phyloP scores from a whole-genome alignment of 805 yeast species.

The Lachancea meyersii region DNA sequence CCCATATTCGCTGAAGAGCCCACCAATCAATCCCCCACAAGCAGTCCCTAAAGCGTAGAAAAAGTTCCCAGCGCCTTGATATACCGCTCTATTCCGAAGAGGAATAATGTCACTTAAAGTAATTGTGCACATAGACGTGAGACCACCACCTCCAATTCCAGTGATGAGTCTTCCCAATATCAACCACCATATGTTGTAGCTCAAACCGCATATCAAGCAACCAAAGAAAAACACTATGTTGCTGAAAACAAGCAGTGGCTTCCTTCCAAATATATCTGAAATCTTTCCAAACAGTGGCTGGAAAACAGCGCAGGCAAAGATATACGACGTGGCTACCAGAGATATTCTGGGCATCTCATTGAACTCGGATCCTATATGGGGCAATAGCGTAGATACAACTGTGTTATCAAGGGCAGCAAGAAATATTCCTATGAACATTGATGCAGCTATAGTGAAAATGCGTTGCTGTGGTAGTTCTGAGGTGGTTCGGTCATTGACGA shows the following conservation, averaged over 20 bases:
- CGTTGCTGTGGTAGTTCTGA: too few species aligned
- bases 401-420: constrained; percentile 12
- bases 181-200: not conserved
- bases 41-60: constrained; percentile 10
- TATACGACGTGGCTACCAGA: constrained; percentile 10
- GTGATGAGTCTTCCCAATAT: constrained; percentile 7
- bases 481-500: too few species aligned
- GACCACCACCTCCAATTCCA: constrained; percentile 12
- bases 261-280: constrained; percentile 10
- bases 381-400: constrained; percentile 10
- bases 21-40: constrained; percentile 10
- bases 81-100: constrained; percentile 10
- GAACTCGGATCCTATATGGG: constrained; percentile 10
- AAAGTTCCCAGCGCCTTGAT: constrained; percentile 10
- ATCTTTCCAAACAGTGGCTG: constrained; percentile 11
- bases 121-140: constrained; percentile 7
- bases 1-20: constrained; percentile 7
- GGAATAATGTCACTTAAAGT: constrained; percentile 9
- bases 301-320: constrained; percentile 9
- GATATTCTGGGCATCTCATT: constrained; percentile 7
- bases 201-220: constrained; percentile 7
- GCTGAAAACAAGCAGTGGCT: constrained; percentile 6
- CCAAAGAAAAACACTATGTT: constrained; percentile 8
- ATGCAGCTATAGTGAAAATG: too few species aligned
- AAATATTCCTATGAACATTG: constrained; percentile 10